Base-by-base conservation (phyloP, 2,329 filamentous ascomycete genomes). In the Coleophoma eucalyptorum region DNA sequence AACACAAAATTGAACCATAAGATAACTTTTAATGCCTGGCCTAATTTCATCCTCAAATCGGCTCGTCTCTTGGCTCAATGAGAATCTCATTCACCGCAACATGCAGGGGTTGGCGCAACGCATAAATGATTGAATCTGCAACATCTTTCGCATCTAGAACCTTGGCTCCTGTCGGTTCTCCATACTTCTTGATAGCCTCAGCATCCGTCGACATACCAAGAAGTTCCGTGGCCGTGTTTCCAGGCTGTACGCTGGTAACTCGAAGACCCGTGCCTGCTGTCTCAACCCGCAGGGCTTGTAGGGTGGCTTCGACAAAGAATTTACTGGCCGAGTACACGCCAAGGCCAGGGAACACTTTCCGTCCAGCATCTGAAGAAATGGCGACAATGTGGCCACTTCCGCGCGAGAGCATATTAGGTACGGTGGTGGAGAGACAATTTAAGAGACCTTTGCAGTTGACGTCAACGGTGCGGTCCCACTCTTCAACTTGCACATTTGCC, bases 361-460 rank as follows among this genome's bases (percentile, higher is more conserved):
- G 83, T 0, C 88, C 89, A 1, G 89, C 89, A 56, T 92, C 89
- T 0, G 88, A 92, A 0, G 89, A 91, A 59, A 93, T 90, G 59
- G 87, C 86, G 4, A 93, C 86, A 55, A 93, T 80, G 68, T 92
- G 89, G 3, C 87, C 87, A 21, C 68, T 70, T 48, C 84, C 83
- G 16, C 87, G 85, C 5, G 77, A 70, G 11, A 92, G 76, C 87
- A 93, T 92, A 11, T 69, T 70, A 0, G 89, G 89, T 0, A 93
- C 80, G 0, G 80, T 82, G 1, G 85, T 78, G 0, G 86, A 80
- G 3, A 93, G 75, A 57, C 83, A 85, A 73, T 93, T 79, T 49
- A 92, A 72, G 1, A 93, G 77, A 35, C 89, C 89, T 70, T 92
- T 92, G 81, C 89, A 92, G 72, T 93, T 93, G 58, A 93, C 87